Base-by-base conservation (phyloP, 768 basidiomycete genomes). In the Leccinum barrowsii region DNA sequence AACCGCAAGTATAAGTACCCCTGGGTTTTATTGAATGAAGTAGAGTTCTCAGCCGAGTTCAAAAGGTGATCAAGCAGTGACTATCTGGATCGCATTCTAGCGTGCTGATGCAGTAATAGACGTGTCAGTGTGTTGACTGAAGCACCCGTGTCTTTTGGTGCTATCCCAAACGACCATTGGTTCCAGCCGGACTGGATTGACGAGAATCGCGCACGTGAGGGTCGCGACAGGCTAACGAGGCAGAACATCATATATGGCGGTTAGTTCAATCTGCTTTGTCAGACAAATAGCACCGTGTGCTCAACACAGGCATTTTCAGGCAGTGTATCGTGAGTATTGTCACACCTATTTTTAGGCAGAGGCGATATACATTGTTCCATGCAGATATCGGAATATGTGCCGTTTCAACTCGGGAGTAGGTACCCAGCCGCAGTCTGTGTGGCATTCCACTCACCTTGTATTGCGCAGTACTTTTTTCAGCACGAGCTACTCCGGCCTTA, bases 151-250 rank as follows among this genome's bases (percentile, higher is more conserved):
- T 67, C 74, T 15, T 88, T 85, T 63, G 86, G 85, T 7, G 67
- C 78, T 3, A 82, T 92, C 24, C 82, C 85, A 15, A 70, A 69
- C 22, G 78, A 83, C 3, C 79, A 88, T 53, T 91, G 89, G 89
- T 73, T 75, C 60, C 89, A 90, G 67, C 89, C 89, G 0, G 78
- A 79, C 34, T 88, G 81, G 83, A 83, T 92, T 50, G 87, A 92
- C 62, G 87, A 90, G 64, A 77, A 79, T 11, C 76, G 77, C 49
- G 90, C 89, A 0, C 72, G 70, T 2, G 76, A 76, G 15, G 79
- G 77, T 12, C 74, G 87, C 30, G 73, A 80, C 42, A 76, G 78
- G 56, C 81, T 91, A 80, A 77, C 70, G 4, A 63, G 58, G 37
- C 71, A 79, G 52, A 74, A 77, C 44, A 75, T 84, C 53, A 80